Base-by-base conservation (phyloP, 202 grass and related monocot species). In the Bolboschoenoplectus hybrid region DNA sequence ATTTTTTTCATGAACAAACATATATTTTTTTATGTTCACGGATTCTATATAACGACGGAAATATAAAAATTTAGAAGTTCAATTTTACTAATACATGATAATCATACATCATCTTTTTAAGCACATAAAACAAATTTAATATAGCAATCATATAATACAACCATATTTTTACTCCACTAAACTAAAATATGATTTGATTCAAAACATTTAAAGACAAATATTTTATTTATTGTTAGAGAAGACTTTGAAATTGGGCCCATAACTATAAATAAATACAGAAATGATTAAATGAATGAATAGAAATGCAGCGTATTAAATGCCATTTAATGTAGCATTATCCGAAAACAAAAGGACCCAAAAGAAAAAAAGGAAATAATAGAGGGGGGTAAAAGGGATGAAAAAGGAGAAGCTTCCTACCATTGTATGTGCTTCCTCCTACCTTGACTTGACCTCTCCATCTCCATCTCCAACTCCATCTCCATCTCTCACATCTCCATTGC, bases 351-450 rank as follows among this genome's bases (percentile, higher is more conserved):
- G 52, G 52, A 79, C 35, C 52, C 0, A 79, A 40, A n/a, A 60
- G 52, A 58, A 79, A 58, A 58, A 58, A 41, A 35, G 26, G 26
- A 26, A 38, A 58, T n/a, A 3, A 16, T n/a, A 78, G 39, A 39
- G 34, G 4, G 4, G 56, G 32, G 1, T 38, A 38, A 14, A 16
- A 60, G 41, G 12, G 44, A 2, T 0, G 60, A n/a, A 52, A 45
- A 83, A 20, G 32, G 14, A 81, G 80, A 83, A 87, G 70, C 38
- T 83, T 87, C 86, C 62, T 64, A 45, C 55, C 83, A 26, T 45
- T 80, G 44, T 62, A 57, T 66, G 38, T 13, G n/a, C 80, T 56
- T 11, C 9, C 17, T 87, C 74, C 61, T 46, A 70, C 34, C 39
- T 38, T 40, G 20, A 47, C 53, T 55, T 74, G 40, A 57, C 19